A percentile compares a stretch with the other conserved stretches of the same genome.
Conservation (phyloP, 306 rosid genomes). For the Ormosia emarginata region DNA sequence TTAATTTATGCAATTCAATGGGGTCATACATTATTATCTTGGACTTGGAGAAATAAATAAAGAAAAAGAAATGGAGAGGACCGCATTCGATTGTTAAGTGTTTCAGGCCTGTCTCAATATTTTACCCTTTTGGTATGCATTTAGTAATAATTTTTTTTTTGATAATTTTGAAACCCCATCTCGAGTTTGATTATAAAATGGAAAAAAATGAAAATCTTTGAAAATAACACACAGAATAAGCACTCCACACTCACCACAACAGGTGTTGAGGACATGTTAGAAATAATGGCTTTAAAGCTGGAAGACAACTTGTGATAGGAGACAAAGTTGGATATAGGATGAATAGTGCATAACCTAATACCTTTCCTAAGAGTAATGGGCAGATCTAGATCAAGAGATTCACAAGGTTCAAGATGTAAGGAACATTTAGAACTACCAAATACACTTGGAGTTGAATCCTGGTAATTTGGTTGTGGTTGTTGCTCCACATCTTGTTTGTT, state of each 20-base stretch:
- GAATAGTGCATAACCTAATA: too few relatives aligned
- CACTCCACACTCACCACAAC: not conserved
- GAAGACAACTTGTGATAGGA: too few relatives aligned
- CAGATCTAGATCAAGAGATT: too few relatives aligned
- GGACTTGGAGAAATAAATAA: not conserved
- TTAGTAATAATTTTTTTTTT: not conserved
- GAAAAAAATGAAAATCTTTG: not conserved
- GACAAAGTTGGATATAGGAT: too few relatives aligned
- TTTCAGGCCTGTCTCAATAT: not conserved
- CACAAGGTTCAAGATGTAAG: too few relatives aligned
- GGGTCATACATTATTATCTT: not conserved
- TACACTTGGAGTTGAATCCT: too few relatives aligned
- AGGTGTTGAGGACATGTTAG: not conserved
- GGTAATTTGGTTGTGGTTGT: too few relatives aligned
- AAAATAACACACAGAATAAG: not conserved
- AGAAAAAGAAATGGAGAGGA: not conserved
- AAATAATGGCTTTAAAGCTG: too few relatives aligned
- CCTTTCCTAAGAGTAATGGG: too few relatives aligned
- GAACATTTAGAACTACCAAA: too few relatives aligned
- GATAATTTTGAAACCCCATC: slow-evolving; percentile 8
- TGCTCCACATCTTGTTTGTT: too few relatives aligned
- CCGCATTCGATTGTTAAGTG: not conserved
- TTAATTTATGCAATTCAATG: not conserved
- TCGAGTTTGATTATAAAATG: not conserved
- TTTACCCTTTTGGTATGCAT: not conserved